Evolutionary conservation across 73 alveolate genomes (phyloP).

Genomic region (Paraurostyla sp.): DNA sequence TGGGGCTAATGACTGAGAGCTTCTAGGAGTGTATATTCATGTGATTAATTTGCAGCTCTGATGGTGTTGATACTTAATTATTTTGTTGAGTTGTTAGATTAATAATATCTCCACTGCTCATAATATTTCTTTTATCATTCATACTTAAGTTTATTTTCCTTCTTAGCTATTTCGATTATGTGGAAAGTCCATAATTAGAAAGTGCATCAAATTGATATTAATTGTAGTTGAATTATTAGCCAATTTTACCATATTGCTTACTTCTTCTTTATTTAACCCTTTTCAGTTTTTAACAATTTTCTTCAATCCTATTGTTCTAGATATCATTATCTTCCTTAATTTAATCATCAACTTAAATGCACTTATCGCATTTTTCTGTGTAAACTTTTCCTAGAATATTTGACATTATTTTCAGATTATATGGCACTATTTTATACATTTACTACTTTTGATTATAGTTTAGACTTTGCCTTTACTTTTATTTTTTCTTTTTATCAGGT

Average conservation of each 20-base stretch:
- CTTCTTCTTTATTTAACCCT: background rate
- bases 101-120: conserved; percentile 12
- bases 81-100: background rate
- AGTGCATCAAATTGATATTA: background rate
- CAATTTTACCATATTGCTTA: no score
- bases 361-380: conserved; percentile 5
- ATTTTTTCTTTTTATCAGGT: background rate
- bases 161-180: background rate
- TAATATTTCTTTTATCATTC: conserved; percentile 22
- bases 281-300: background rate
- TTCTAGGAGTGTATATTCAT: background rate
- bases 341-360: conserved; percentile 27
- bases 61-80: background rate
- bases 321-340: background rate
- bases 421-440: conserved; percentile 26
- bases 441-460: conserved; percentile 20
- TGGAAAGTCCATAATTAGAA: background rate
- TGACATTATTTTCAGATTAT: conserved; percentile 19
- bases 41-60: background rate
- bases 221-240: no score
- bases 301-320: background rate
- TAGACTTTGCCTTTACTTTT: background rate
- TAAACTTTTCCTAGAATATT: conserved; percentile 7
- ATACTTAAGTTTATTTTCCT: conserved; percentile 1
- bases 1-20: background rate